A percentile compares a stretch with the other conserved stretches of the same genome.
phyloP scores from a whole-genome alignment of 2,329 filamentous ascomycete genomes.

The Fusarium beomiforme region DNA sequence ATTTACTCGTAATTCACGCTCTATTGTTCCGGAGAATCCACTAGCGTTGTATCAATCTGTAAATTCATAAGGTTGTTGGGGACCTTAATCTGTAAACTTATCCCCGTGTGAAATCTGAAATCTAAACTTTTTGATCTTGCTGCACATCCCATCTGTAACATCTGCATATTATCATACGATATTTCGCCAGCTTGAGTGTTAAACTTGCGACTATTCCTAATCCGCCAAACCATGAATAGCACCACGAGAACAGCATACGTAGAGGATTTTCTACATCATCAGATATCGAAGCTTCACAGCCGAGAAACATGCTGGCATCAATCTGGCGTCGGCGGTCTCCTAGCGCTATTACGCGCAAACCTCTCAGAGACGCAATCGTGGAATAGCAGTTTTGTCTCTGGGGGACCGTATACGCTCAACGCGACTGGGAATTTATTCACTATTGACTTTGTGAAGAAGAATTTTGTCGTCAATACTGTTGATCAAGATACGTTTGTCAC shows the following conservation, averaged over 20 bases:
- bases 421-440: background rate
- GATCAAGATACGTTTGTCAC: slow-evolving; percentile 5
- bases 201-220: background rate
- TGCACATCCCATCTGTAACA: background rate
- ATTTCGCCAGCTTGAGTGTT: background rate
- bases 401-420: background rate
- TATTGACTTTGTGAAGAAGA: background rate
- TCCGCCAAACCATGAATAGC: background rate
- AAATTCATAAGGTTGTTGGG: background rate
- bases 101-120: background rate
- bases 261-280: background rate
- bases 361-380: background rate
- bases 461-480: slow-evolving; percentile 5
- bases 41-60: background rate
- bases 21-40: background rate
- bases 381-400: background rate
- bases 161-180: background rate
- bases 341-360: background rate
- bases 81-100: background rate
- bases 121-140: background rate
- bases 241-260: background rate
- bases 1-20: background rate
- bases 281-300: background rate
- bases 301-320: slow-evolving; percentile 12
- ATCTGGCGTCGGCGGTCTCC: background rate